These are phyloP conservation scores for Candida patagonica DNA, from an alignment of 805 yeast species.

Conservation along the genomic window DNA sequence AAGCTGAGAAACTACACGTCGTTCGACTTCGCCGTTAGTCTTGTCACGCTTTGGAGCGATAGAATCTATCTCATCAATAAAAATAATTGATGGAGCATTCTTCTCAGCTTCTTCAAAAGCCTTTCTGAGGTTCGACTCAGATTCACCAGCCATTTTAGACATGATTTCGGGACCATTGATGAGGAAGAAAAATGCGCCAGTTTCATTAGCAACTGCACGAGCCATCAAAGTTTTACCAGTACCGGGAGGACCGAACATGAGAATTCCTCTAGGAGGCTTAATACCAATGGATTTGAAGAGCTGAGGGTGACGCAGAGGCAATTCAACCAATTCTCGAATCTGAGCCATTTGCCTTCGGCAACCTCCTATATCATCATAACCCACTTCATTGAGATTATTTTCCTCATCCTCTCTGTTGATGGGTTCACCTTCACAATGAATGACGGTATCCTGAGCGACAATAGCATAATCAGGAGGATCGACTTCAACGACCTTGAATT, in stretches of 20 bases:
- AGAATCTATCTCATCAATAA: constrained; percentile 97
- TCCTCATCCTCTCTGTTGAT: constrained; percentile 97
- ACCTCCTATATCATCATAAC: constrained; percentile 98
- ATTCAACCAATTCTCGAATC: constrained; percentile 95
- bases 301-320: constrained; percentile 97
- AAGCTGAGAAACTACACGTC: constrained; percentile 97
- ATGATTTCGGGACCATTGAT: constrained; percentile 99
- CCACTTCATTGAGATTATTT: constrained; percentile 91
- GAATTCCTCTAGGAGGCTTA: constrained; percentile 96
- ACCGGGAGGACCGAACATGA: constrained; percentile 96
- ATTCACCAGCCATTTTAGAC: constrained; percentile 99
- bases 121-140: constrained; percentile 92
- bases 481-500: constrained; percentile 95
- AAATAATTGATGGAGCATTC: constrained; percentile 94
- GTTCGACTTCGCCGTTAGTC: constrained; percentile 98
- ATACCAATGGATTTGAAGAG: constrained; percentile 96
- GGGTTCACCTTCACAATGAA: constrained; percentile 98
- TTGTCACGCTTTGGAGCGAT: constrained; percentile 99
- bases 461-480: constrained; percentile 97
- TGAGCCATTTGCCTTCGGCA: constrained; percentile 99
- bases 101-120: constrained; percentile 99
- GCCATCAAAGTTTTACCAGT: constrained; percentile 99
- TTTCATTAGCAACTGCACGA: constrained; percentile 98
- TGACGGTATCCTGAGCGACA: constrained; percentile 96
- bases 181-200: constrained; percentile 96